Base-by-base conservation (phyloP, 169 alveolate genomes). In the Plasmodium adleri region DNA sequence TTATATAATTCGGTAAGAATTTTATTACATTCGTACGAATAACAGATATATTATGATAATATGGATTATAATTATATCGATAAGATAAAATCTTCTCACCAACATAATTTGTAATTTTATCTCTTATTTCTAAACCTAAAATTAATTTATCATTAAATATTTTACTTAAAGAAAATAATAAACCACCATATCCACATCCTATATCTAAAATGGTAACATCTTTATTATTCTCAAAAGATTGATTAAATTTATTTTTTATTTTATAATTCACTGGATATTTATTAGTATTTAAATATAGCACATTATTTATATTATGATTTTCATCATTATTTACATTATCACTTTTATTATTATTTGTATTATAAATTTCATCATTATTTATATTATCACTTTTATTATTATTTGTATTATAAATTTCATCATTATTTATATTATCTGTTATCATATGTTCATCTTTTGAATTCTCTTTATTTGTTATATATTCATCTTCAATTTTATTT, bases 101-200 rank as follows among this genome's bases (percentile, higher is more conserved):
- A 47, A 95, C 97, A 62, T 93, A 96, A 89, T 95, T 96, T 12
- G 98, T 95, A 32, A 96, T 96, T 85, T 95, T 95, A 66, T 96
- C 98, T 4, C 98, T 90, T 50, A 96, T 96, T 92, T 96, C 98
- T 94, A 96, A 58, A 8, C 98, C 98, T 45, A 96, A 73, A 26
- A 96, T 83, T 17, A 78, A 85, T 62, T 94, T 93, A 26, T 91
- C 71, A 47, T 96, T 94, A 78, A 74, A 96, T 39, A 72, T 75
- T 17, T 86, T 92, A 62, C 97, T 92, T 52, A 96, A 92, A 47
- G 95, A 88, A 72, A 96, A 95, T 49, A 94, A 76, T 60, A 96
- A 91, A 3, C 98, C 98, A 15, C 98, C 98, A 72, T 93, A 96
- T 15, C 98, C 98, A 62, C 98, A 96, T 22, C 98, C 98, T 24